Percentiles rank a stretch among this genome's conserved stretches.
Evolutionary conservation across 179 eudicot genomes (phyloP).

Genomic region (Sideroxylon spinosum): DNA sequence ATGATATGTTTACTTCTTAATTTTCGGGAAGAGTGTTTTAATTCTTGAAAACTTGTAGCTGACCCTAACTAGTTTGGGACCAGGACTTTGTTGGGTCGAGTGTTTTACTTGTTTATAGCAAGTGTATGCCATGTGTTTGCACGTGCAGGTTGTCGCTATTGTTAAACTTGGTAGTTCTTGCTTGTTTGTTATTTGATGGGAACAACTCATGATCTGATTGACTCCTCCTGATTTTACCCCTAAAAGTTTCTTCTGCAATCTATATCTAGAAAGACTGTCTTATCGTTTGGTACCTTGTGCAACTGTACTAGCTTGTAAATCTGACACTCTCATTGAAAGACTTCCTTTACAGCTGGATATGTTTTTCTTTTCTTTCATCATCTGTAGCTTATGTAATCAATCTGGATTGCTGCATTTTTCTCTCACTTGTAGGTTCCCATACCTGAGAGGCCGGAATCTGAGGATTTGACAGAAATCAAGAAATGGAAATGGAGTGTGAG

Average conservation of each 20-base stretch:
- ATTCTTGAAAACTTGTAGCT: not conserved
- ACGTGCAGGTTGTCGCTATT: not conserved
- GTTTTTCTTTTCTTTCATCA: not conserved
- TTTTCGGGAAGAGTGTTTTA: not conserved
- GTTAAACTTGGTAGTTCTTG: slow-evolving; percentile 11
- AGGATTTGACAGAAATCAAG: slow-evolving; percentile 50
- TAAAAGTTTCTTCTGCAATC: not conserved
- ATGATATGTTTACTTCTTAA: not conserved
- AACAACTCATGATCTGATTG: slow-evolving; percentile 4
- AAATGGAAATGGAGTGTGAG: slow-evolving; percentile 71
- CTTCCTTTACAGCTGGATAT: not conserved
- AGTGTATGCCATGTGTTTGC: not conserved
- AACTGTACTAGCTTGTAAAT: not conserved
- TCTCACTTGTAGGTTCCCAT: slow-evolving; percentile 51
- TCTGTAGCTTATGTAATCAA: slow-evolving; percentile 14
- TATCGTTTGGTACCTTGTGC: not conserved
- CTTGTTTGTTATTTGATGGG: not conserved
- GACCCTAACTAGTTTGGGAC: too few relatives aligned
- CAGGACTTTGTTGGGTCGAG: not conserved
- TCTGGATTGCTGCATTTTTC: slow-evolving; percentile 8
- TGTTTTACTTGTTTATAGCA: slow-evolving; percentile 9
- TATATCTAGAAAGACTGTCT: slow-evolving; percentile 4
- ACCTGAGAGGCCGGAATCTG: slow-evolving; percentile 60
- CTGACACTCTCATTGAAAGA: not conserved
- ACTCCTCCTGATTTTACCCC: not conserved